These are phyloP conservation scores for Aspergillus eucalypticola DNA, from an alignment of 2,329 filamentous ascomycete genomes.

Conservation along the genomic window DNA sequence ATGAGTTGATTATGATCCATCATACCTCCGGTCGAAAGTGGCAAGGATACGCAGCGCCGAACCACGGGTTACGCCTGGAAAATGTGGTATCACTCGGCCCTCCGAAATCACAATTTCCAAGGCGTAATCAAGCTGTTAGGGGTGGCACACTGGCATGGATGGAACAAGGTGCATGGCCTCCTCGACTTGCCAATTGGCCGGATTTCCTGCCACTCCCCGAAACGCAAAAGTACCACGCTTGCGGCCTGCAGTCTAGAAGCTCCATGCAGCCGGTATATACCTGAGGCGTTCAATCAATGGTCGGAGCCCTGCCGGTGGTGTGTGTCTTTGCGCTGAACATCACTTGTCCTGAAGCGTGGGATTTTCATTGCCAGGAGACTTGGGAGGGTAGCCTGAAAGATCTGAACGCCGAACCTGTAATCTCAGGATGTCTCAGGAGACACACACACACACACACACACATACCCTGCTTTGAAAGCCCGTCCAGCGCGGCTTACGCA, in stretches of 20 bases:
- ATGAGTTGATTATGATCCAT: slow-evolving; percentile 19
- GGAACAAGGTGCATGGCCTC: slow-evolving; percentile 24
- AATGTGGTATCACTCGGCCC: not conserved
- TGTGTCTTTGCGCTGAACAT: not conserved
- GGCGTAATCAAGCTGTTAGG: not conserved
- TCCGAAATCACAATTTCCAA: not conserved
- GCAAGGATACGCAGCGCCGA: slow-evolving; percentile 10
- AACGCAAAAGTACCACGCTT: slow-evolving; percentile 12
- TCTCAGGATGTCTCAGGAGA: not conserved
- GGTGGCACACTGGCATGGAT: slow-evolving; percentile 3
- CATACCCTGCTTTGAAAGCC: not conserved
- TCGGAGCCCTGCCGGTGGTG: not conserved
- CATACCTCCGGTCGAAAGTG: slow-evolving; percentile 14
- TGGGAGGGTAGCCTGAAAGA: slow-evolving; percentile 1
- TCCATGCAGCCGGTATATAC: slow-evolving; percentile 10
- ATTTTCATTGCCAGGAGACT: not conserved
- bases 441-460: not conserved
- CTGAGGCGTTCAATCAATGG: slow-evolving; percentile 2
- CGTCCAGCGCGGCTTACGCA: slow-evolving; percentile 5
- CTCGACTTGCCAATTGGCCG: slow-evolving; percentile 11
- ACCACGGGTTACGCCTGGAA: slow-evolving; percentile 8
- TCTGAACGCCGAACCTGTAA: not conserved
- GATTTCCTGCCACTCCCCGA: slow-evolving; percentile 14
- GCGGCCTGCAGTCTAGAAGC: slow-evolving; percentile 9
- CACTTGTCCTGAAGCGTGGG: not conserved